Evolutionary conservation across 257 asterid species (phyloP).

Genomic region (Ilex asprella): DNA sequence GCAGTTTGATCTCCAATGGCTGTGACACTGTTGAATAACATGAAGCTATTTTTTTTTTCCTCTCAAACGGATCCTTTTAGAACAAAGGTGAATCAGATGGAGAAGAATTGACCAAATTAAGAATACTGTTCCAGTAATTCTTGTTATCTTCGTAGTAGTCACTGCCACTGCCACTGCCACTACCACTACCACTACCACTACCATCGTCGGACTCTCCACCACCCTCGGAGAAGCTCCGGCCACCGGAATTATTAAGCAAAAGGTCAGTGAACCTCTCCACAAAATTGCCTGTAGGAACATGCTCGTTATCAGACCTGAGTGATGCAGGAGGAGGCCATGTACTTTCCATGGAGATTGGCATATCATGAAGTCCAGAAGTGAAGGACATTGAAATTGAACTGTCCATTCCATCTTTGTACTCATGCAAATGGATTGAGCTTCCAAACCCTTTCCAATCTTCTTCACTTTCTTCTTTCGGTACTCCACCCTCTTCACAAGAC

Average conservation of each 20-base stretch:
- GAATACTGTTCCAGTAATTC: constrained; percentile 84
- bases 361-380: constrained; percentile 19
- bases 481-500: constrained; percentile 35
- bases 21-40: too few relatives aligned
- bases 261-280: constrained; percentile 77
- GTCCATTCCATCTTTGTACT: constrained; percentile 26
- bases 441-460: constrained; percentile 51
- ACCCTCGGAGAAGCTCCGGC: constrained; percentile 38
- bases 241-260: constrained; percentile 42
- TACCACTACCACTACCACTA: constrained; percentile 14
- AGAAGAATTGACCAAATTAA: constrained; percentile 64
- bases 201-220: constrained; percentile 51
- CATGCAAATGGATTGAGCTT: constrained; percentile 23
- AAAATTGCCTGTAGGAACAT: constrained; percentile 36
- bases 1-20: too few relatives aligned
- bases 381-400: constrained; percentile 15
- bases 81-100: constrained; percentile 46
- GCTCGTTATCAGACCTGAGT: constrained; percentile 14
- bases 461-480: constrained; percentile 40
- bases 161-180: constrained; percentile 16
- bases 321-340: constrained; percentile 27
- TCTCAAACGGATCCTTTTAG: too few relatives aligned
- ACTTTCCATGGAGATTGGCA: constrained; percentile 21
- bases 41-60: too few relatives aligned
- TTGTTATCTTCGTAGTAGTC: constrained; percentile 59